Evolutionary conservation across 1,284 basidiomycete genomes (phyloP).

Genomic region (Ganoderma boninense): DNA sequence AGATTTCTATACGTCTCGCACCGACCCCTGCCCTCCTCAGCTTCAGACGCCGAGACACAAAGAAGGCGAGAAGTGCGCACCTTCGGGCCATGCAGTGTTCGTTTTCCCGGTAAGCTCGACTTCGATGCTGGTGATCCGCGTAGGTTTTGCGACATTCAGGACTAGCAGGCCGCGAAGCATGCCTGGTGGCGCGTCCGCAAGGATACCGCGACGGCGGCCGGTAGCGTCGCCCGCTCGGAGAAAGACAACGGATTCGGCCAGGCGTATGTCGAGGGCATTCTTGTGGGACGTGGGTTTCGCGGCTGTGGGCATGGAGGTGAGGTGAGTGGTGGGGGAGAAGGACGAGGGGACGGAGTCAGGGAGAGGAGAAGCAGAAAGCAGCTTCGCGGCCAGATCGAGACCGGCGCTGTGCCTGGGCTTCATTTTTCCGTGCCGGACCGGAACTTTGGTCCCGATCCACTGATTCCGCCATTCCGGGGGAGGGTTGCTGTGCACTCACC

Average conservation of each 20-base stretch:
- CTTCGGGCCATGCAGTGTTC: constrained; percentile 83
- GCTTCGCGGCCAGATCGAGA: constrained; percentile 24
- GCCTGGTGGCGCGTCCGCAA: constrained; percentile 69
- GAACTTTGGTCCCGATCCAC: neutral
- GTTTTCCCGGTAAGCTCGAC: constrained; percentile 81
- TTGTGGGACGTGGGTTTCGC: constrained; percentile 34
- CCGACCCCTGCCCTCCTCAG: constrained; percentile 69
- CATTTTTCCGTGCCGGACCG: constrained; percentile 14
- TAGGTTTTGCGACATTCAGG: constrained; percentile 84
- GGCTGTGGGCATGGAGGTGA: constrained; percentile 24
- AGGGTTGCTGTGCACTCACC: neutral
- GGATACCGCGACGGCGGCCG: constrained; percentile 53
- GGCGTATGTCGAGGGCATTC: constrained; percentile 65
- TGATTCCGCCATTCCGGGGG: neutral
- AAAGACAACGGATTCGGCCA: constrained; percentile 87
- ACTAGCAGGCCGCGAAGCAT: constrained; percentile 90
- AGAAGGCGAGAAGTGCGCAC: constrained; percentile 52
- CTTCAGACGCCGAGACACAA: constrained; percentile 11
- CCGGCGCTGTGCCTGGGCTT: constrained; percentile 17
- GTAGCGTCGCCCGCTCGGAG: constrained; percentile 64
- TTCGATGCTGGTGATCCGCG: constrained; percentile 87
- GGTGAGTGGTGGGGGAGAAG: constrained; percentile 10
- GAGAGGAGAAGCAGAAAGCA: neutral
- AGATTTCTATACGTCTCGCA: constrained; percentile 79
- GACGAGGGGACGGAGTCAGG: neutral